Evolutionary conservation across 208 protist genomes (phyloP).

Genomic region (Trypanosoma conorhini): DNA sequence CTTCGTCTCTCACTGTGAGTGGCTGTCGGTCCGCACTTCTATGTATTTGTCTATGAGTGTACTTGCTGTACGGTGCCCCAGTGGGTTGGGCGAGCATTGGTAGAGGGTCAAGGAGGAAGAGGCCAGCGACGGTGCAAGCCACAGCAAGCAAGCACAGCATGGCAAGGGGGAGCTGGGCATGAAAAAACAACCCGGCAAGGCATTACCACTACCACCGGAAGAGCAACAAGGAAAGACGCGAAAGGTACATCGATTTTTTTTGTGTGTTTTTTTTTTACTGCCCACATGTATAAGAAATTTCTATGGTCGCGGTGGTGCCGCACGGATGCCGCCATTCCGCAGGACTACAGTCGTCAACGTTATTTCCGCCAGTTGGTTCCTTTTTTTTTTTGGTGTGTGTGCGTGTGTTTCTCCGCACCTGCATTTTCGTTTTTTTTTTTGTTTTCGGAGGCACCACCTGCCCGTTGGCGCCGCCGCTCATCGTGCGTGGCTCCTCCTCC

Average conservation of each 20-base stretch:
- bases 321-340: not conserved
- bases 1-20: not conserved
- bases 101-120: not conserved
- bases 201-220: not conserved
- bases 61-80: not conserved
- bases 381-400: not conserved
- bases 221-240: not conserved
- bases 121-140: not conserved
- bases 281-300: slow-evolving; percentile 8
- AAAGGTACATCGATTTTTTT: not conserved
- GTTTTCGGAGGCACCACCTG: not conserved
- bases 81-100: not conserved
- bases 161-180: not conserved
- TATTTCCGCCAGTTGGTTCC: not conserved
- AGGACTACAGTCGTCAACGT: not conserved
- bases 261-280: not conserved
- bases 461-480: not conserved
- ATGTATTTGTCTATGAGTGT: not conserved
- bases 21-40: not conserved
- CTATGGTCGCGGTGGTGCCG: not conserved
- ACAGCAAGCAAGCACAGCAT: not conserved
- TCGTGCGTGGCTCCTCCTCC: not conserved
- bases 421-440: not conserved
- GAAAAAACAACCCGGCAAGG: not conserved
- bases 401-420: not conserved